phyloP scores from a whole-genome alignment of 495 filamentous ascomycete genomes.

The Umbilicaria muhlenbergii region DNA sequence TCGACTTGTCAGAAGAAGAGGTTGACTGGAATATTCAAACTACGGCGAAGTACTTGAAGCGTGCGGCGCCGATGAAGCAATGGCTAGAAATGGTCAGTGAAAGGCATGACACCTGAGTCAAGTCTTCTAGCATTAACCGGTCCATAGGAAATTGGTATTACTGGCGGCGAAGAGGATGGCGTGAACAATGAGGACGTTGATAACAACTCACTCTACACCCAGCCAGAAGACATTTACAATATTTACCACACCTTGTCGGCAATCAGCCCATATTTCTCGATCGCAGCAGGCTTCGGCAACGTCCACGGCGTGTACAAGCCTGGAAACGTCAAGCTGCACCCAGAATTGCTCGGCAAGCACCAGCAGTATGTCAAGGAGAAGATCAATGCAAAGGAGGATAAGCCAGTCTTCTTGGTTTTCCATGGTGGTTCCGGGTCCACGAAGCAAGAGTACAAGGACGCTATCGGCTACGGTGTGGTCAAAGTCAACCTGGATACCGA shows the following conservation, averaged over 20 bases:
- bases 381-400: constrained; percentile 46
- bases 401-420: constrained; percentile 98
- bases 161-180: constrained; percentile 92
- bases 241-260: constrained; percentile 69
- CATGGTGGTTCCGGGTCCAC: constrained; percentile 87
- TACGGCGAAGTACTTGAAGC: constrained; percentile 79
- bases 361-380: constrained; percentile 77
- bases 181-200: constrained; percentile 59
- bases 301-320: constrained; percentile 99
- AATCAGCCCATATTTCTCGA: constrained; percentile 89
- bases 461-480: constrained; percentile 85
- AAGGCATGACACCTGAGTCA: background rate
- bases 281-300: constrained; percentile 96
- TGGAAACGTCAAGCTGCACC: constrained; percentile 90
- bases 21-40: constrained; percentile 83
- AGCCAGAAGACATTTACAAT: constrained; percentile 84
- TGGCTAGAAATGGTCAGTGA: constrained; percentile 89
- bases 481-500: constrained; percentile 59
- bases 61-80: constrained; percentile 87
- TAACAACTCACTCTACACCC: constrained; percentile 94
- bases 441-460: constrained; percentile 75
- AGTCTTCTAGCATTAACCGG: background rate
- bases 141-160: constrained; percentile 69
- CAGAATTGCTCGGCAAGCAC: constrained; percentile 87
- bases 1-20: constrained; percentile 81